These are phyloP conservation scores for Plenodomus lindquistii DNA, from an alignment of 2,329 filamentous ascomycete species.

Conservation along the genomic window DNA sequence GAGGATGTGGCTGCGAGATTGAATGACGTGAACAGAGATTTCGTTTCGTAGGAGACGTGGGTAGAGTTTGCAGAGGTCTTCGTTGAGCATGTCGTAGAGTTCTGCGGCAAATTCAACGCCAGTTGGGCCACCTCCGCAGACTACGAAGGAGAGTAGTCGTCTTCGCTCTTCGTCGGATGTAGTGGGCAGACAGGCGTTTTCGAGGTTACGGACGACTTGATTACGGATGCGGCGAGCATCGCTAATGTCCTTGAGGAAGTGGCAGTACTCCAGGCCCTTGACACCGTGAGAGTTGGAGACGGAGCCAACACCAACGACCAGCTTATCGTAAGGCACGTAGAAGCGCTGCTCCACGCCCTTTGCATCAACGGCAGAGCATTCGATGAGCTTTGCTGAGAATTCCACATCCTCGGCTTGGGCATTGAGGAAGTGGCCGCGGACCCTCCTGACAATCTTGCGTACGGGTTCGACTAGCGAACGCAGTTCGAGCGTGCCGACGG, in stretches of 20 bases:
- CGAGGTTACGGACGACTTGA: slow-evolving; percentile 84
- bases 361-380: slow-evolving; percentile 74
- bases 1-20: slow-evolving; percentile 90
- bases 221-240: slow-evolving; percentile 91
- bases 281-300: slow-evolving; percentile 95
- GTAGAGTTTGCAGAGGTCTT: slow-evolving; percentile 76
- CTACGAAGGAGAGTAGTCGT: slow-evolving; percentile 89
- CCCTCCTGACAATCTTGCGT: slow-evolving; percentile 74
- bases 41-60: slow-evolving; percentile 92
- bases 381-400: slow-evolving; percentile 87
- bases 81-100: slow-evolving; percentile 93
- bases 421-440: slow-evolving; percentile 87
- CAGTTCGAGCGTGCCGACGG: slow-evolving; percentile 90
- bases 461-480: slow-evolving; percentile 92
- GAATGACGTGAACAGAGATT: slow-evolving; percentile 96
- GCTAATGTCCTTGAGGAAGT: slow-evolving; percentile 93
- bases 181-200: slow-evolving; percentile 88
- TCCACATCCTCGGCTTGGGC: slow-evolving; percentile 87
- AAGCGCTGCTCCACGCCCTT: slow-evolving; percentile 77
- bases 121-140: slow-evolving; percentile 92
- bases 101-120: slow-evolving; percentile 98
- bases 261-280: slow-evolving; percentile 88
- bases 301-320: slow-evolving; percentile 89
- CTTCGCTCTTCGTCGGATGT: slow-evolving; percentile 85
- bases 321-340: slow-evolving; percentile 96